These are phyloP conservation scores for Aspergillus cejpii DNA, from an alignment of 2,329 filamentous ascomycete species.

Conservation along the genomic window DNA sequence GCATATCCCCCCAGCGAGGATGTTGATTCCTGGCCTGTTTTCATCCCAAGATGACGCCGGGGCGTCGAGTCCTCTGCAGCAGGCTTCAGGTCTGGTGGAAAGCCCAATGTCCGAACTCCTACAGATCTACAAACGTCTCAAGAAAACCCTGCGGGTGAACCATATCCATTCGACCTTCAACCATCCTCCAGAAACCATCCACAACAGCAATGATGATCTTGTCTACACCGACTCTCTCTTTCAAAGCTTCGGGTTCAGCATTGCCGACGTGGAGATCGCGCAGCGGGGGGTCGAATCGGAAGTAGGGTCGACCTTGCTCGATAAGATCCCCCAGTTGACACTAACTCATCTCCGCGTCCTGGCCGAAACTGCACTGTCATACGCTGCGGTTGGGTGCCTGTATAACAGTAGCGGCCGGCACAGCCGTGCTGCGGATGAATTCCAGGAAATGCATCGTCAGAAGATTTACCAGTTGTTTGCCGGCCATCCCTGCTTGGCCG, in stretches of 20 bases:
- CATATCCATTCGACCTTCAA: constrained; percentile 44
- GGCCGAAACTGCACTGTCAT: constrained; percentile 80
- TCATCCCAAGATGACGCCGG: constrained; percentile 31
- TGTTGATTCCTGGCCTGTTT: constrained; percentile 37
- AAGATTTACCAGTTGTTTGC: constrained; percentile 73
- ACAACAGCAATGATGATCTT: constrained; percentile 39
- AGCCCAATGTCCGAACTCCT: constrained; percentile 45
- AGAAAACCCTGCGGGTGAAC: constrained; percentile 50
- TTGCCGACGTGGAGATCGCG: constrained; percentile 83
- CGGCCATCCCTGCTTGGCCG: constrained; percentile 42
- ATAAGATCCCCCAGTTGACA: constrained; percentile 74
- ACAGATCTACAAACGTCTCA: constrained; percentile 51
- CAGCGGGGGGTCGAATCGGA: constrained; percentile 76
- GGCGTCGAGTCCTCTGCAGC: constrained; percentile 29
- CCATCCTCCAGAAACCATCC: constrained; percentile 37
- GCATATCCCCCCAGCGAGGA: constrained; percentile 25
- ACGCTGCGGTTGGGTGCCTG: constrained; percentile 68
- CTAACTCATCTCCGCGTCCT: constrained; percentile 83
- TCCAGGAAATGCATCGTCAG: constrained; percentile 59
- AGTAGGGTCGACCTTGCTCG: constrained; percentile 66
- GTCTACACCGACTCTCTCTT: constrained; percentile 42
- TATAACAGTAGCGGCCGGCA: constrained; percentile 54
- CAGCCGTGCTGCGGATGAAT: constrained; percentile 55
- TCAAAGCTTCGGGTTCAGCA: constrained; percentile 66
- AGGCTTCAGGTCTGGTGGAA: constrained; percentile 24